Evolutionary conservation across 306 rosid genomes (phyloP).

Genomic region (Cucurbita maxima): DNA sequence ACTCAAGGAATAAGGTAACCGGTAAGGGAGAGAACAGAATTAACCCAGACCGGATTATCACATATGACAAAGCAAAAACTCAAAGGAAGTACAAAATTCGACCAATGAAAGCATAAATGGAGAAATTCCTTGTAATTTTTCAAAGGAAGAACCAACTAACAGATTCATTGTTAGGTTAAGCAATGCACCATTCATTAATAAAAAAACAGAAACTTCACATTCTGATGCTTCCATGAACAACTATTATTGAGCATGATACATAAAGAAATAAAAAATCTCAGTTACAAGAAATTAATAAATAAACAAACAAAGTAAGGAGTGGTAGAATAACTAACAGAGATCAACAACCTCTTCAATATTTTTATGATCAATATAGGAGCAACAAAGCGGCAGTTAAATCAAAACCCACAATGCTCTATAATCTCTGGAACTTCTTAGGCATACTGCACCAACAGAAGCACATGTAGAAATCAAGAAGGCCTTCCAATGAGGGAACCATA

Average conservation of each 20-base stretch:
- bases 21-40: not conserved
- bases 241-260: not conserved
- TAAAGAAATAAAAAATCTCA: not conserved
- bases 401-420: not conserved
- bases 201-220: not conserved
- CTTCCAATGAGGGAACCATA: not conserved
- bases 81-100: not conserved
- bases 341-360: not conserved
- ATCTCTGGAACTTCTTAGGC: not conserved
- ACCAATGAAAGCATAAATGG: not conserved
- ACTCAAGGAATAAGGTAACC: not conserved
- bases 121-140: not conserved
- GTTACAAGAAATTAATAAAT: not conserved
- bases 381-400: not conserved
- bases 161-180: not conserved
- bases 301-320: not conserved
- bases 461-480: not conserved
- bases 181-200: not conserved
- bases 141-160: not conserved
- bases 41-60: not conserved
- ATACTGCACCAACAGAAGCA: not conserved
- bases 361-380: not conserved
- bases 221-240: not conserved
- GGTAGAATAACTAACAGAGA: too few relatives aligned
- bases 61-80: not conserved